A percentile compares a stretch with the other conserved stretches of the same genome.
Conservation (phyloP, 2,329 filamentous ascomycete genomes). For the Aspergillus sp. region DNA sequence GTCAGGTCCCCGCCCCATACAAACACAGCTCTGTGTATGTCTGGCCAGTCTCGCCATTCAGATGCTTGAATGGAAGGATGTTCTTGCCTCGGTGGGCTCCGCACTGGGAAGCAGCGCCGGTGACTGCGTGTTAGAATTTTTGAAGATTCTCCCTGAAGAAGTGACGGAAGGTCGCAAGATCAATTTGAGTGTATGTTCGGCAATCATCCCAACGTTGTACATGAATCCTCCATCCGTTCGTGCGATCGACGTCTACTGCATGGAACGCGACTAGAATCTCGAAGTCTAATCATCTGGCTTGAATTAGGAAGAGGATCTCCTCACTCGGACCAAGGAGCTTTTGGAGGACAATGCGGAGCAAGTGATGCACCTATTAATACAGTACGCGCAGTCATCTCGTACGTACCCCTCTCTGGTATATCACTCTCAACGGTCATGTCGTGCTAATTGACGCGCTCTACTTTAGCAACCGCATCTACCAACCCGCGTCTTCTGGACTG, state of each 20-base stretch:
- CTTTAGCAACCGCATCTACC: slow-evolving; percentile 68
- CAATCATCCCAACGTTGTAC: slow-evolving; percentile 28
- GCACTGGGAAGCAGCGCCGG: slow-evolving; percentile 70
- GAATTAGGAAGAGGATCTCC: slow-evolving; percentile 89
- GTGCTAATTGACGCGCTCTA: slow-evolving; percentile 18
- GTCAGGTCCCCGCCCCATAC: slow-evolving; percentile 75
- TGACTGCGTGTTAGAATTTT: slow-evolving; percentile 89
- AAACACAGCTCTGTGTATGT: slow-evolving; percentile 92
- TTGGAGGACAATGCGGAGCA: slow-evolving; percentile 86
- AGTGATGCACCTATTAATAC: slow-evolving; percentile 82
- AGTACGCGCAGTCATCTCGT: slow-evolving; percentile 91
- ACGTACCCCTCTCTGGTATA: slow-evolving; percentile 26
- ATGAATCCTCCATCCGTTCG: slow-evolving; percentile 43
- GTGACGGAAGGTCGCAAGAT: slow-evolving; percentile 99
- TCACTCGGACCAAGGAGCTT: slow-evolving; percentile 79
- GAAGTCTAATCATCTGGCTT: slow-evolving; percentile 51
- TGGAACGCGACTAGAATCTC: slow-evolving; percentile 14
- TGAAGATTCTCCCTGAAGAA: slow-evolving; percentile 96
- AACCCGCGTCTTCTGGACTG: slow-evolving; percentile 93
- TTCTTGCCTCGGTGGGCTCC: slow-evolving; percentile 76
- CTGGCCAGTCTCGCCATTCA: slow-evolving; percentile 93
- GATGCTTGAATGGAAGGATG: slow-evolving; percentile 94
- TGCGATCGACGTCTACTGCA: slow-evolving; percentile 30
- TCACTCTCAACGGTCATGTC: background rate
- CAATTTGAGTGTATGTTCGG: slow-evolving; percentile 94